phyloP scores from a whole-genome alignment of 345 rosid genomes.

The Cardamine occulta region DNA sequence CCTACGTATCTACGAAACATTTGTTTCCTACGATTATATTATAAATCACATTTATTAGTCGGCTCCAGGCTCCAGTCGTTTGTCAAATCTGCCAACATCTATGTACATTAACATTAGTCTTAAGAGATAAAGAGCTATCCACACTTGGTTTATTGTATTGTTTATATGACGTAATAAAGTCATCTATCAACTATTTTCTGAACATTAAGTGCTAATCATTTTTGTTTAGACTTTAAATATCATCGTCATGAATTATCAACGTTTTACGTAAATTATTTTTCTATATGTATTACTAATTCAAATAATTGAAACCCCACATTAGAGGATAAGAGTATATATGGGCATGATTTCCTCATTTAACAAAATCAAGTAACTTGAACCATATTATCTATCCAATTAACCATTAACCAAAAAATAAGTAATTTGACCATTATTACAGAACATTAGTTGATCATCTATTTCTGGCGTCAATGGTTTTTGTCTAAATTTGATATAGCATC shows the following conservation, averaged over 20 bases:
- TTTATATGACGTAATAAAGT: conserved; percentile 18
- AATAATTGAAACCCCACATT: neutral
- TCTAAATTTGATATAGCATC: neutral
- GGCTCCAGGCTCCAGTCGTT: conserved; percentile 31
- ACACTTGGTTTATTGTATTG: conserved; percentile 19
- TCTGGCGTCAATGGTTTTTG: neutral
- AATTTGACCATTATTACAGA: neutral
- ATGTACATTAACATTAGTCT: neutral
- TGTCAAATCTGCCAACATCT: conserved; percentile 8
- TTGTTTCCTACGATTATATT: neutral
- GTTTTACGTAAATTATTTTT: neutral
- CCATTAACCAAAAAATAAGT: neutral
- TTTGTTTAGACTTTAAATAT: neutral
- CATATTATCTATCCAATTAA: neutral
- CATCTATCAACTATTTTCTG: neutral
- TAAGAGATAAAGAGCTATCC: neutral
- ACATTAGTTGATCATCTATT: neutral
- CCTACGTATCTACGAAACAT: neutral
- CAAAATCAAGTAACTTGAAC: neutral
- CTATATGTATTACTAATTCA: neutral
- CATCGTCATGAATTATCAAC: neutral
- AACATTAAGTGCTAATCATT: conserved; percentile 5
- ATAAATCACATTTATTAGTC: conserved; percentile 37
- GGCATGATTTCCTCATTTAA: neutral
- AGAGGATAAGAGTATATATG: neutral